phyloP scores from a whole-genome alignment of 1,284 basidiomycete genomes.

The Irpex lacteus region DNA sequence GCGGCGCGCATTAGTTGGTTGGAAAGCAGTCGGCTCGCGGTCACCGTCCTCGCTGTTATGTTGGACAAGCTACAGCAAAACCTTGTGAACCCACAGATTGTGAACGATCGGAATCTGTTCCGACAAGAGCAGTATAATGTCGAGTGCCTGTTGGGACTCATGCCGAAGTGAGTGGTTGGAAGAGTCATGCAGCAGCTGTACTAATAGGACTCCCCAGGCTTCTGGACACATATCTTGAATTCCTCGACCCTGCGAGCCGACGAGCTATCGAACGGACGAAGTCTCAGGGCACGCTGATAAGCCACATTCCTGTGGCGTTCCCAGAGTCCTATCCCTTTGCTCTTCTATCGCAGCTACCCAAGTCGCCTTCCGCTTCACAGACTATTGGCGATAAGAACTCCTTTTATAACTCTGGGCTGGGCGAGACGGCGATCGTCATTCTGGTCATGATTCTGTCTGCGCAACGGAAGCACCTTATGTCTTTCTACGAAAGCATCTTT shows the following conservation, averaged over 20 bases:
- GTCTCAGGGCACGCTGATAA: conserved; percentile 58
- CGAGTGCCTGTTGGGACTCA: conserved; percentile 82
- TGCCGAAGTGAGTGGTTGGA: conserved; percentile 65
- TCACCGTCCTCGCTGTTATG: conserved; percentile 86
- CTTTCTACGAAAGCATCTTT: conserved; percentile 76
- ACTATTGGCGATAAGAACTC: conserved; percentile 42
- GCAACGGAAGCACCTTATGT: conserved; percentile 73
- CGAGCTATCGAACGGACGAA: conserved; percentile 71
- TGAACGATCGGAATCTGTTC: conserved; percentile 58
- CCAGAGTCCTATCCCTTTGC: conserved; percentile 94
- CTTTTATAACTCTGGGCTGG: conserved; percentile 77
- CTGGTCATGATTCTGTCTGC: conserved; percentile 81
- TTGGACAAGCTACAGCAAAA: conserved; percentile 87
- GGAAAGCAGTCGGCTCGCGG: conserved; percentile 83
- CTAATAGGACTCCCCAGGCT: conserved; percentile 42
- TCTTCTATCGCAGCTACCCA: conserved; percentile 67
- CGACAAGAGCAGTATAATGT: conserved; percentile 92
- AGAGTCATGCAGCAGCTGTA: background rate
- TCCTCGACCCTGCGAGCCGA: conserved; percentile 65
- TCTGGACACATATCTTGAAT: conserved; percentile 85
- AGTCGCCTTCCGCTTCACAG: conserved; percentile 44
- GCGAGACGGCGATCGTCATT: conserved; percentile 86
- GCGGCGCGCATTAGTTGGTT: conserved; percentile 84
- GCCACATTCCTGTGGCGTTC: conserved; percentile 79
- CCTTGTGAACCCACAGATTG: conserved; percentile 66